Percentiles rank a stretch among this genome's conserved stretches.
Conservation (phyloP, 495 filamentous ascomycete species). For the Neurospora sp. region DNA sequence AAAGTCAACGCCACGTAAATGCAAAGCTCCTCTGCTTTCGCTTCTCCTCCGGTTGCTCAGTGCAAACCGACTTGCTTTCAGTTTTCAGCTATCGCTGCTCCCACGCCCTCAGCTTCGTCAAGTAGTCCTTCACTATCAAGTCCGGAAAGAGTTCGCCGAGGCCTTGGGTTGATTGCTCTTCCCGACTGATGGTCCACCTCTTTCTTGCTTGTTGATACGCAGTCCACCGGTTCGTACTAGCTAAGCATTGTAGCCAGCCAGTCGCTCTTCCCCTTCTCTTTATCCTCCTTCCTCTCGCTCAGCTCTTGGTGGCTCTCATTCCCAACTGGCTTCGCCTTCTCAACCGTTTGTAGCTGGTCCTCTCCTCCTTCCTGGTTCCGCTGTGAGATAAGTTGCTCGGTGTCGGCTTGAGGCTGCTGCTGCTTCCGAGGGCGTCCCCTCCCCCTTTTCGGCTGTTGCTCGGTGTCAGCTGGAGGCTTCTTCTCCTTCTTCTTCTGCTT, state of each 20-base stretch:
- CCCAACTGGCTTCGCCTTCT: not conserved
- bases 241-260: not conserved
- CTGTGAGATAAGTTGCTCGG: not conserved
- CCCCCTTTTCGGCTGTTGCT: not conserved
- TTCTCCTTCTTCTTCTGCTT: not conserved
- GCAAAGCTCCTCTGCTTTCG: conserved; percentile 2
- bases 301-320: not conserved
- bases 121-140: too few species aligned
- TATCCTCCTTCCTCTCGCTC: not conserved
- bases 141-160: not conserved
- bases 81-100: not conserved
- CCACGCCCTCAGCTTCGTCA: not conserved
- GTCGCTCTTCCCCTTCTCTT: not conserved
- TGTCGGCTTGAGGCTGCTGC: not conserved
- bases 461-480: not conserved
- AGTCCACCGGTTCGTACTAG: not conserved
- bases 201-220: not conserved
- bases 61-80: not conserved
- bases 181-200: not conserved
- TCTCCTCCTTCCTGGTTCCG: not conserved
- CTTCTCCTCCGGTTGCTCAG: not conserved
- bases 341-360: not conserved
- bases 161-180: not conserved
- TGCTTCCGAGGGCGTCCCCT: not conserved
- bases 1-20: conserved; percentile 17